Base-by-base conservation (phyloP, 148 eudicot species). In the Vaccinium vitisidaea region DNA sequence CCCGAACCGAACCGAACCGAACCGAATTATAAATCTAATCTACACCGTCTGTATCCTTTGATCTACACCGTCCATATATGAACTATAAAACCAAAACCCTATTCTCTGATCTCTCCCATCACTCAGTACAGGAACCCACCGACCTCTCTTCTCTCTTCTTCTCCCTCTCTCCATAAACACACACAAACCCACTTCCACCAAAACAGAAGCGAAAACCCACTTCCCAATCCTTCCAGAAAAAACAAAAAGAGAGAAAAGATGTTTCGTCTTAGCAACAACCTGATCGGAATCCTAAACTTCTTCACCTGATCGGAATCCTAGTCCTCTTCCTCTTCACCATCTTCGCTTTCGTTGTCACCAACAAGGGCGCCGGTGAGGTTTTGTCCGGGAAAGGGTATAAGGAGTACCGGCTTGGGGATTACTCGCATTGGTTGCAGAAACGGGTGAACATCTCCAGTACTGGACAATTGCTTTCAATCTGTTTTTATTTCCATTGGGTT, bases 401-500 rank as follows among this genome's bases (percentile, higher is more conserved):
- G 89, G 98, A 95, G 89, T 94, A 95, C 32, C 23, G 14, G 67
- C 84, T 94, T 10, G 98, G 96, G 15, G 98, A 95, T 83, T 95
- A 94, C 74, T 95, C 98, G 0, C 83, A 91, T 77, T 95, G 98
- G 98, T 58, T 95, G 89, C 96, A 91, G 86, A 95, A 93, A 19
- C 83, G 98, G 79, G 98, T 95, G 1, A 88, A 71, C 30, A 30
- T 30, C 30, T 30, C 30, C 30, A 30, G 30, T 30, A 30, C 30
- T 30, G 30, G 30, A 30, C 15, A 30, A 27, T 69, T 4, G 74
- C 74, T 27, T 69, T 69, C 18, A 27, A 4, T 27, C 16, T 27
- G 74, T 27, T 27, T 54, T 27, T 69, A 25, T 27, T 69, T 69
- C 32, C 16, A 13, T 27, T 27, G 36, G 74, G 25, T 69, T 69